A percentile compares a stretch with the other conserved stretches of the same genome.
Conservation (phyloP, 148 eudicot species). For the Salicornia ramosissima region DNA sequence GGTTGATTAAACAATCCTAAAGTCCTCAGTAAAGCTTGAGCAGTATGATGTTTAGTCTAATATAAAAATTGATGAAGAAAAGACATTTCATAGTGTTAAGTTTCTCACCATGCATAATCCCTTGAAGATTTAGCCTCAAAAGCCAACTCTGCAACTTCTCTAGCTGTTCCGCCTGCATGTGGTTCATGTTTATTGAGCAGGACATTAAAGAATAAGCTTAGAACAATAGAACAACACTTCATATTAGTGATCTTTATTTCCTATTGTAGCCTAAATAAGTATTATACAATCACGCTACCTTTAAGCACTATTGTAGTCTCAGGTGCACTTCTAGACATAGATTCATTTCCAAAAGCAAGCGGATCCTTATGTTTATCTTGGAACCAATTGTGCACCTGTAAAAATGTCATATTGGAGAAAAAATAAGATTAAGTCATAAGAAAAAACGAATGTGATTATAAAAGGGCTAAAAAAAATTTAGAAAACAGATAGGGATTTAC, state of each 20-base stretch:
- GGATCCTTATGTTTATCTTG: constrained; percentile 42
- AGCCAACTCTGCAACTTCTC: constrained; percentile 53
- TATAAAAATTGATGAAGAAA: not conserved
- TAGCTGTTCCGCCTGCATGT: constrained; percentile 52
- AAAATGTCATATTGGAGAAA: constrained; percentile 3
- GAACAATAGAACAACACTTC: not conserved
- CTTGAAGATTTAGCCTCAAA: constrained; percentile 80
- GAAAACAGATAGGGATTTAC: constrained; percentile 21
- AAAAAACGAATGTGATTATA: not conserved
- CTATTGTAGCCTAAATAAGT: constrained; percentile 9
- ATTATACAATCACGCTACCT: constrained; percentile 25
- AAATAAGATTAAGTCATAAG: not conserved
- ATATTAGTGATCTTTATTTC: not conserved
- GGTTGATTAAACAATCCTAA: not conserved
- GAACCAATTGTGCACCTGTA: constrained; percentile 79
- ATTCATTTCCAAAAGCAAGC: constrained; percentile 13
- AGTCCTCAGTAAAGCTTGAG: not conserved
- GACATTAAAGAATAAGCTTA: not conserved
- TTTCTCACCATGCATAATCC: constrained; percentile 84
- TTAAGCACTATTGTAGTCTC: constrained; percentile 35
- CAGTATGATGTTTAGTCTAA: not conserved
- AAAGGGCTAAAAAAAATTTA: not conserved
- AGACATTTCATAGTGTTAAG: not conserved
- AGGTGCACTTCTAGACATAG: constrained; percentile 15
- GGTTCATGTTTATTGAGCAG: not conserved